These are phyloP conservation scores for Tolypocladium tropicale DNA, from an alignment of 2,329 filamentous ascomycete genomes.

Conservation along the genomic window DNA sequence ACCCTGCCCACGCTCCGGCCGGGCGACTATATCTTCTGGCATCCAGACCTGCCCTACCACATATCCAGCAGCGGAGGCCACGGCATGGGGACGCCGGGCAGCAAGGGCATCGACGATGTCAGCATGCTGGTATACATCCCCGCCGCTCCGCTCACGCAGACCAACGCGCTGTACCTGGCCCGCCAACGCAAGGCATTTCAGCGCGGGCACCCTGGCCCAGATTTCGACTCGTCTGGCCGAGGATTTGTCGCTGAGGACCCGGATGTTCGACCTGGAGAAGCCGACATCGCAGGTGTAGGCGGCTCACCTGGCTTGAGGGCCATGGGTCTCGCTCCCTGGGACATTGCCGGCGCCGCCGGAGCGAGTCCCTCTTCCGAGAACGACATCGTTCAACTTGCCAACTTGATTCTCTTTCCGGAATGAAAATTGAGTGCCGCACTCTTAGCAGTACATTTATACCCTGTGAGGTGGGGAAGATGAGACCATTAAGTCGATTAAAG, in stretches of 20 bases:
- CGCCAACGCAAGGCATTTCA: constrained; percentile 47
- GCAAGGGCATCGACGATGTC: constrained; percentile 17
- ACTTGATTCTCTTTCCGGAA: constrained; percentile 31
- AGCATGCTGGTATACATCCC: constrained; percentile 46
- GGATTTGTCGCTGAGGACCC: constrained; percentile 38
- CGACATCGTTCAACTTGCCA: constrained; percentile 42
- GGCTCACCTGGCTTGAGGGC: constrained; percentile 40
- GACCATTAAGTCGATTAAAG: not conserved
- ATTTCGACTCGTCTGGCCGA: constrained; percentile 44
- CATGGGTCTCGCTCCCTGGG: constrained; percentile 48
- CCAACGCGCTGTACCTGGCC: constrained; percentile 45
- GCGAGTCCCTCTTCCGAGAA: constrained; percentile 31
- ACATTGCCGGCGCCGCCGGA: constrained; percentile 11
- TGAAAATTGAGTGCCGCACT: not conserved
- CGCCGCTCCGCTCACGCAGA: constrained; percentile 45
- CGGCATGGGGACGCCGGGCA: constrained; percentile 1
- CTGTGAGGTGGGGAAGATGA: too few relatives aligned
- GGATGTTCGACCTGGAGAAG: constrained; percentile 36
- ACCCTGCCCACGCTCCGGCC: constrained; percentile 44
- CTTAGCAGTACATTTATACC: not conserved
- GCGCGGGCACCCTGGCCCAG: constrained; percentile 41
- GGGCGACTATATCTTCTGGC: constrained; percentile 50
- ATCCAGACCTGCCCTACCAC: constrained; percentile 46
- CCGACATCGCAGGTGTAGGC: constrained; percentile 39
- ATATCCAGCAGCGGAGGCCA: constrained; percentile 30